A percentile compares a stretch with the other conserved stretches of the same genome.
These are phyloP conservation scores for Nicotiana obtusifolia DNA, from an alignment of 257 asterid species.

Conservation along the genomic window DNA sequence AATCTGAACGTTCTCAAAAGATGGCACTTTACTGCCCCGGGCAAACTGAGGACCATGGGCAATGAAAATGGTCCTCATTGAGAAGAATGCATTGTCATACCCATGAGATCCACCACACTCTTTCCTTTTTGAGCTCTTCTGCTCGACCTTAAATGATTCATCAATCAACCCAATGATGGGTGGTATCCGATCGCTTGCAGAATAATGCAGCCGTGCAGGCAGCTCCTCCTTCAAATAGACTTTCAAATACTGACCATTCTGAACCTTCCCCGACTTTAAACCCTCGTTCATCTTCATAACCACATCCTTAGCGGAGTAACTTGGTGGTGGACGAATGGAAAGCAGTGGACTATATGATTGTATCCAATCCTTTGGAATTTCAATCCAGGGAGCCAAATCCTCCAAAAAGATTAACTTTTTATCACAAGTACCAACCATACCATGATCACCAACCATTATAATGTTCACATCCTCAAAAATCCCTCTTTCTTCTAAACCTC, in stretches of 20 bases:
- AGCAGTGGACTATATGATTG: constrained; percentile 58
- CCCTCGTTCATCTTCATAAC: constrained; percentile 63
- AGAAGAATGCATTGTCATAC: constrained; percentile 59
- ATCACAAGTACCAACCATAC: constrained; percentile 77
- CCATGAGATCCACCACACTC: constrained; percentile 90
- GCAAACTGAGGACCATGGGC: constrained; percentile 74
- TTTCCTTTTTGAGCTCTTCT: constrained; percentile 28
- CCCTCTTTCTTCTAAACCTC: constrained; percentile 54
- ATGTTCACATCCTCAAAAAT: constrained; percentile 54
- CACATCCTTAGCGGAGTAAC: constrained; percentile 28
- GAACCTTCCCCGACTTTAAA: constrained; percentile 48
- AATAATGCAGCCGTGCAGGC: constrained; percentile 58
- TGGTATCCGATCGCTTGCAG: constrained; percentile 48
- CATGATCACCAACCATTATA: constrained; percentile 70
- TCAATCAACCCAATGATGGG: constrained; percentile 53
- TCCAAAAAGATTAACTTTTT: constrained; percentile 51
- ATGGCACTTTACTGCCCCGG: constrained; percentile 48
- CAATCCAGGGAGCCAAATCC: constrained; percentile 49
- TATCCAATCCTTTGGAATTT: constrained; percentile 49
- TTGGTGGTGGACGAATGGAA: constrained; percentile 45
- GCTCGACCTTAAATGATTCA: constrained; percentile 63
- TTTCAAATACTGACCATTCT: constrained; percentile 49
- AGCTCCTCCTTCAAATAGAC: constrained; percentile 67
- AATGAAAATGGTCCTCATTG: constrained; percentile 67
- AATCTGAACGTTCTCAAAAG: constrained; percentile 69